phyloP scores from a whole-genome alignment of 1,139 yeast species.

The Suhomyces chickasaworum region DNA sequence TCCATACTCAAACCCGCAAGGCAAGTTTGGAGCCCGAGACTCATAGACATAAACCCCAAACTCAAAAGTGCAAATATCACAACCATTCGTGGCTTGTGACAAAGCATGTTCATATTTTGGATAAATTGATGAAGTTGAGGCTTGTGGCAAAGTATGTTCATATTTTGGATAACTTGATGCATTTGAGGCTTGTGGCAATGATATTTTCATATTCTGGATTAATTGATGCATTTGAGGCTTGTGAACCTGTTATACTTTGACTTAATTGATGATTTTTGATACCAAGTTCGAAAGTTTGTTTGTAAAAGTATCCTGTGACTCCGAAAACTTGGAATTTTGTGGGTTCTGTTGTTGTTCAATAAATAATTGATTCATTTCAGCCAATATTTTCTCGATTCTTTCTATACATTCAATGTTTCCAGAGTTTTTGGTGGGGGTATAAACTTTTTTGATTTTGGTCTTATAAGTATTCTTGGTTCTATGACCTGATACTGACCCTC shows the following conservation, averaged over 20 bases:
- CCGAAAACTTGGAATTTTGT: neutral
- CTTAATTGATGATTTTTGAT: constrained; percentile 9
- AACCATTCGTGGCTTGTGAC: neutral
- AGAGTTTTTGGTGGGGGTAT: constrained; percentile 35
- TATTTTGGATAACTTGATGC: no score
- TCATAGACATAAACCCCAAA: no score
- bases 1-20: neutral
- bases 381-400: constrained; percentile 27
- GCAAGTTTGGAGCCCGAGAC: no score
- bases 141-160: no score
- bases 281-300: constrained; percentile 14
- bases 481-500: constrained; percentile 3
- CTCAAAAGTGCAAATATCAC: no score
- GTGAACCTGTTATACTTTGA: neutral
- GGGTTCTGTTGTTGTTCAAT: constrained; percentile 14
- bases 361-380: constrained; percentile 31
- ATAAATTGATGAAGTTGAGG: constrained; percentile 9
- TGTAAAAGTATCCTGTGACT: constrained; percentile 5
- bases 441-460: constrained; percentile 41
- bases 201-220: no score
- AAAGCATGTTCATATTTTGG: neutral
- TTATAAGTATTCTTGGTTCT: constrained; percentile 28
- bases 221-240: neutral
- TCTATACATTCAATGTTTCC: constrained; percentile 35
- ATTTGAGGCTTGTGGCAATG: no score